These are phyloP conservation scores for Xylaria longipes DNA, from an alignment of 495 filamentous ascomycete species.

Conservation along the genomic window DNA sequence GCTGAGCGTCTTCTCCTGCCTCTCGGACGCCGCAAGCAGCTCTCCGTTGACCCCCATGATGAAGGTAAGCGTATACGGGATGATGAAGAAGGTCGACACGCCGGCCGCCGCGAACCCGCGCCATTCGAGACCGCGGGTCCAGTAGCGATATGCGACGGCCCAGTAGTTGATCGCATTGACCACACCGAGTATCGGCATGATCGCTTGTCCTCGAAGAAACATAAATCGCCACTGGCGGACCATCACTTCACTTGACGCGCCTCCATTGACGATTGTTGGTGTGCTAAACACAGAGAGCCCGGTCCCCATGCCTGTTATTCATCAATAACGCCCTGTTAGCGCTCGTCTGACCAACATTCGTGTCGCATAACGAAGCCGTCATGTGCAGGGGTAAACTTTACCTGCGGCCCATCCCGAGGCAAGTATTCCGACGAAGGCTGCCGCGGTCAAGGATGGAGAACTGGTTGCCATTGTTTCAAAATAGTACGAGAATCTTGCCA, in stretches of 20 bases:
- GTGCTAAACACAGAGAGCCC: conserved; percentile 36
- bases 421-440: conserved; percentile 16
- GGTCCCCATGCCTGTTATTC: conserved; percentile 35
- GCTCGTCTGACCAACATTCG: neutral
- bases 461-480: conserved; percentile 13
- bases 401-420: conserved; percentile 27
- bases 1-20: conserved; percentile 19
- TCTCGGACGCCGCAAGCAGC: conserved; percentile 35
- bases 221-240: conserved; percentile 43
- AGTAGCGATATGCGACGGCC: conserved; percentile 37
- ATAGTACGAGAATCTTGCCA: neutral
- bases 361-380: neutral
- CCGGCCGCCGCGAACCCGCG: conserved; percentile 34
- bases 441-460: conserved; percentile 11
- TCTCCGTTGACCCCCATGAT: conserved; percentile 38
- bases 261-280: conserved; percentile 36
- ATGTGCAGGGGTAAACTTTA: conserved; percentile 7
- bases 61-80: conserved; percentile 42
- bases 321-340: conserved; percentile 1
- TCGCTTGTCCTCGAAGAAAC: conserved; percentile 38
- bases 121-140: conserved; percentile 28
- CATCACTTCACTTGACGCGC: conserved; percentile 30
- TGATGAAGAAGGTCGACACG: conserved; percentile 38
- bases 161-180: conserved; percentile 39
- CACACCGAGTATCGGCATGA: conserved; percentile 34